These are phyloP conservation scores for Spergularia marina DNA, from an alignment of 148 eudicot species.

Conservation along the genomic window DNA sequence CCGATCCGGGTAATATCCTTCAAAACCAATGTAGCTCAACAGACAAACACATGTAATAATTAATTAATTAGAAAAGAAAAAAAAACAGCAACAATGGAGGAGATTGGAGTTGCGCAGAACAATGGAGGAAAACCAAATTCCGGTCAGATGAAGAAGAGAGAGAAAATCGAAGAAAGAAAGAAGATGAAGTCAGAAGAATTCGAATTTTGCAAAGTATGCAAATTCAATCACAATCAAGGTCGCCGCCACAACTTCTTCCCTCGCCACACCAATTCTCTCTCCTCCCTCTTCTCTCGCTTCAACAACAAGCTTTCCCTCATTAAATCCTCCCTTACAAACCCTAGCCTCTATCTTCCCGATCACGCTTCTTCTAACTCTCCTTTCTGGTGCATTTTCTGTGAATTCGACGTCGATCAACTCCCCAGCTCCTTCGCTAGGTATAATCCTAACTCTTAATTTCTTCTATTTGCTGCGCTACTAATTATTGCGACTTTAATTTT, in stretches of 20 bases:
- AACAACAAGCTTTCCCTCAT: conserved; percentile 46
- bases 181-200: conserved; percentile 25
- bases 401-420: conserved; percentile 42
- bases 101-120: no score
- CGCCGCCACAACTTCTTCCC: conserved; percentile 80
- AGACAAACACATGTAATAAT: no score
- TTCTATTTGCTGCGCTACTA: not conserved
- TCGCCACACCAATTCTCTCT: conserved; percentile 58
- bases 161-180: conserved; percentile 12
- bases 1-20: no score
- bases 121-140: no score
- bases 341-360: conserved; percentile 36
- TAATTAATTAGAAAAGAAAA: no score
- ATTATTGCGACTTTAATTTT: not conserved
- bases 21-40: no score
- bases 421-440: conserved; percentile 55
- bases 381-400: conserved; percentile 87
- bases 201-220: conserved; percentile 70
- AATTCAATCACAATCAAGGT: conserved; percentile 76
- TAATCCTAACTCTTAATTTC: not conserved
- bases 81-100: no score
- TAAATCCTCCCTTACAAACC: conserved; percentile 50
- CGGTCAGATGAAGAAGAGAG: not conserved
- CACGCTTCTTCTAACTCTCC: conserved; percentile 33
- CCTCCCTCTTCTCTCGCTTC: conserved; percentile 67